Evolutionary conservation across 1,284 basidiomycete species (phyloP), one percentile per base, ranked within the genome.

Genomic region (Sparassis latifolia): DNA sequence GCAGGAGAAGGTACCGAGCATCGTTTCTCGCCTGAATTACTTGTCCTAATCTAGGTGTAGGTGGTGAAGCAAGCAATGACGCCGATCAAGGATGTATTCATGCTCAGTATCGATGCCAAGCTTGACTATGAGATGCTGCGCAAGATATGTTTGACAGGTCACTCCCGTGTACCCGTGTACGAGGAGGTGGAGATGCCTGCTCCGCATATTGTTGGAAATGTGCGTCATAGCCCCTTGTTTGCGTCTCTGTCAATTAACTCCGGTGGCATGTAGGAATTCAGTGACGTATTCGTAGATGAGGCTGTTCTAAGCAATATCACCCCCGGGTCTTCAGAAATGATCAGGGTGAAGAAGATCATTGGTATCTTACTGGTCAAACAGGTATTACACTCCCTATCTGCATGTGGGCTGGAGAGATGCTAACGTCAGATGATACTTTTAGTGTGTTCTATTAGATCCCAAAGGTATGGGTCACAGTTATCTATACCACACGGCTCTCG

Each of bases 361-460:
- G 90, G 90, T 2, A 86, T 89, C 43, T 69, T 93, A 40, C 73
- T 92, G 4, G 89, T 92, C 48, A 93, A 93, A 67, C 83, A 89
- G 59, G 66, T 66, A 47, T 5, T 43, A 44, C 5, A 10, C 42
- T 42, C 20, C 20, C 20, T 31, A 31, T 44, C 28, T 30, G 33
- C 10, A 42, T 10, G 27, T 31, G 30, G 5, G 6, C 39, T 37
- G 9, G 41, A 9, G 5, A 47, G 42, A 39, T 32, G 29, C 31
- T n/a, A 45, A 33, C 10, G 1, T 33, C n/a, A 9, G 35, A 38
- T n/a, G 35, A 38, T 38, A n/a, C 35, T n/a, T 48, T 9, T 30
- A 71, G 65, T 93, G 91, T 63, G 88, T 96, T 10, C 70, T 95
- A 50, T 78, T 96, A 6, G 92, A 96, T 66, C 92, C 93, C 2